Evolutionary conservation across 1,284 basidiomycete genomes (phyloP), one percentile per base, ranked within the genome.

Genomic region (Takashimella tepidaria): DNA sequence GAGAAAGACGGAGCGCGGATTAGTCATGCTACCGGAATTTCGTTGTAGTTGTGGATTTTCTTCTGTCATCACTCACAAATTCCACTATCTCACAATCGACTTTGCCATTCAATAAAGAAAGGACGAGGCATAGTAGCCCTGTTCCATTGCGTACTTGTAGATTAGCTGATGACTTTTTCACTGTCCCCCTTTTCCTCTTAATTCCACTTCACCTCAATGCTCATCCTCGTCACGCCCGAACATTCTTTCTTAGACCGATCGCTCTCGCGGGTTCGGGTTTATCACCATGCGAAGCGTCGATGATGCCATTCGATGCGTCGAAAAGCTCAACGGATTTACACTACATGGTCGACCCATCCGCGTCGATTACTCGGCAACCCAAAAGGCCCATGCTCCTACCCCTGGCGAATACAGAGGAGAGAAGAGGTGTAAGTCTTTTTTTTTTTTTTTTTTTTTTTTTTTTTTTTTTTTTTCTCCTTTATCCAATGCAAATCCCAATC

Each of bases 351-450:
- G 95, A 55, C 84, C 87, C 48, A 93, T 98, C 67, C 90, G 95
- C 53, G 95, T 98, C 47, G 95, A 98, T 74, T 98, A 88, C 72
- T 97, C 92, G 1, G 88, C 95, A 42, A 98, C 96, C 4, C 84
- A 88, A 60, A 84, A 89, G 51, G 88, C 95, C 23, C 95, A 98
- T 76, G 86, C 89, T 13, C 91, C 96, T 10, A 98, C 95, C 13
- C 95, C 96, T 3, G 95, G 95, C 59, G 89, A 97, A 77, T 98
- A 98, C 78, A 93, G 93, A 87, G 92, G 92, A 16, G 87, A 89
- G 65, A 85, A 88, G 62, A 85, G 88, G 24, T 47, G 57, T 58
- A 37, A 25, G 54, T 23, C 12, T 5, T 3, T 37, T 16, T 37
- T 21, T 41, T 16, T 55, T n/a, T n/a, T n/a, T n/a, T n/a, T n/a